Evolutionary conservation across 768 basidiomycete species (phyloP).

Genomic region (Hemileccinum impolitum): DNA sequence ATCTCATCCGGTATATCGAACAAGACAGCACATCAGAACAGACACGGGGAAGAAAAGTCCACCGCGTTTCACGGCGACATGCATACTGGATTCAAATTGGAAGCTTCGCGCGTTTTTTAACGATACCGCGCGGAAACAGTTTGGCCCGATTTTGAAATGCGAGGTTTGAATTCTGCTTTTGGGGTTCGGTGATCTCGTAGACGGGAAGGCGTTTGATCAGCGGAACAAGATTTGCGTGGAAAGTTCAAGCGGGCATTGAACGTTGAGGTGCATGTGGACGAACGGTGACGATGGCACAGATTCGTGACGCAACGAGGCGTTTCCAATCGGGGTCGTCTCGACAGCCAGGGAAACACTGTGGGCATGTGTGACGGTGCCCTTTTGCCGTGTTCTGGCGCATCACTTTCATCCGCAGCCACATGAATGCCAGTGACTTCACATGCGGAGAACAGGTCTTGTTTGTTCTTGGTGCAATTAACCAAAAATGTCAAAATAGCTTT

Average conservation of each 20-base stretch:
- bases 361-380: constrained; percentile 9
- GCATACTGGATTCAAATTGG: constrained; percentile 1
- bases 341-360: background rate
- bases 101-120: background rate
- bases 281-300: background rate
- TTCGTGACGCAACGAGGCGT: constrained; percentile 18
- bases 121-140: background rate
- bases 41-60: background rate
- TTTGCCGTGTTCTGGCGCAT: constrained; percentile 1
- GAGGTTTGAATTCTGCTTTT: background rate
- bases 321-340: background rate
- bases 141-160: constrained; percentile 11
- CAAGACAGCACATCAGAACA: background rate
- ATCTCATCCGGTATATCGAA: background rate
- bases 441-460: background rate
- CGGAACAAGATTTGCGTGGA: constrained; percentile 6
- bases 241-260: background rate
- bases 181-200: constrained; percentile 2
- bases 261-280: background rate
- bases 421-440: background rate
- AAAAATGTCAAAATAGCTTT: constrained; percentile 8
- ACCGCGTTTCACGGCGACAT: background rate
- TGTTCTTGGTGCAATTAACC: constrained; percentile 3
- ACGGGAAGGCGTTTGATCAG: constrained; percentile 12
- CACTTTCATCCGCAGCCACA: constrained; percentile 1